phyloP scores from a whole-genome alignment of 139 green algal genomes.

The Raphidocelis subcapitata region DNA sequence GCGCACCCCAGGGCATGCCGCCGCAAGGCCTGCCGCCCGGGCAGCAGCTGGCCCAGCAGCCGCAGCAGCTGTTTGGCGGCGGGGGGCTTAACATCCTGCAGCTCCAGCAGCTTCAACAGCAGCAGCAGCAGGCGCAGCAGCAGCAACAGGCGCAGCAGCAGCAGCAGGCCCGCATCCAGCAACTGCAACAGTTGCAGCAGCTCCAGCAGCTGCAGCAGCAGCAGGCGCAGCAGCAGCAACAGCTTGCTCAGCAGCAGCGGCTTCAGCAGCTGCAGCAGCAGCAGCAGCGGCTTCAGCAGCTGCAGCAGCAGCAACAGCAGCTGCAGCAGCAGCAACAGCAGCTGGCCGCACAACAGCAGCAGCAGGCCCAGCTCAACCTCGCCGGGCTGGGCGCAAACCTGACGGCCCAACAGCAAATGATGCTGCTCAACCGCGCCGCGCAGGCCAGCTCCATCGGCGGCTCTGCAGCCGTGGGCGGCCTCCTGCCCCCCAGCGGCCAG shows the following conservation, averaged over 20 bases:
- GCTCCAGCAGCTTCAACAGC: background rate
- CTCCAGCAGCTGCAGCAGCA: background rate
- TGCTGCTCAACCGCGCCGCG: background rate
- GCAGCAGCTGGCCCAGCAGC: too few species aligned
- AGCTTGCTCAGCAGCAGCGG: background rate
- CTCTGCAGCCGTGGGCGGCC: background rate
- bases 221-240: background rate
- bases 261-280: background rate
- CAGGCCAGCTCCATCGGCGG: background rate
- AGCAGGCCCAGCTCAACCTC: background rate
- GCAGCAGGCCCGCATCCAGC: background rate
- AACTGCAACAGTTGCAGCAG: background rate
- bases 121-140: background rate
- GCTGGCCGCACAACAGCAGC: background rate
- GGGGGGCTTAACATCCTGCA: background rate
- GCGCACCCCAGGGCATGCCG: too few species aligned
- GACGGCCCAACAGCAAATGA: background rate
- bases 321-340: conserved; percentile 8
- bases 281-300: conserved; percentile 1
- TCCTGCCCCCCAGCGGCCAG: background rate
- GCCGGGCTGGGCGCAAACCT: background rate
- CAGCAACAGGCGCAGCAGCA: conserved; percentile 2
- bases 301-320: conserved; percentile 5
- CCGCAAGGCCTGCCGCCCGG: too few species aligned
- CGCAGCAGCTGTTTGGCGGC: too few species aligned